Evolutionary conservation across 768 basidiomycete genomes (phyloP).

Genomic region (Leccinellum luteum): DNA sequence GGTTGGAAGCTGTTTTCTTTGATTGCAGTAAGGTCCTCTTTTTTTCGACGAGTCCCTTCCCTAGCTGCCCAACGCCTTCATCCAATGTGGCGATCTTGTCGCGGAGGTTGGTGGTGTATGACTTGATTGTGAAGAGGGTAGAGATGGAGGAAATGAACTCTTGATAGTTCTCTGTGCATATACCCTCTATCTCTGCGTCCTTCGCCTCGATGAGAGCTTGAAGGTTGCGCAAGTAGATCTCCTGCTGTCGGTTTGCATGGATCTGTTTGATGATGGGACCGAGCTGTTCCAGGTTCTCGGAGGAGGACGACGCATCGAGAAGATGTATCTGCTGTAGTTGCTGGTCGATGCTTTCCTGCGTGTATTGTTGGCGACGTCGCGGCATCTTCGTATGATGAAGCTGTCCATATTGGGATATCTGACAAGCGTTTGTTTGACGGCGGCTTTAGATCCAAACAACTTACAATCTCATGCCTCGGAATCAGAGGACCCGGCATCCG

Average conservation of each 20-base stretch:
- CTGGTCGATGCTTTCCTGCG: constrained; percentile 82
- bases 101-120: constrained; percentile 91
- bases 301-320: constrained; percentile 81
- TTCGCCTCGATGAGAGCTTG: constrained; percentile 90
- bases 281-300: constrained; percentile 93
- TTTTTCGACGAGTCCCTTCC: constrained; percentile 87
- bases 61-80: constrained; percentile 82
- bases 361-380: constrained; percentile 68
- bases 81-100: constrained; percentile 91
- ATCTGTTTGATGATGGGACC: constrained; percentile 95
- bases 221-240: constrained; percentile 81
- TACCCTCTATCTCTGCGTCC: constrained; percentile 93
- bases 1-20: constrained; percentile 88
- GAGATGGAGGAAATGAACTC: constrained; percentile 97
- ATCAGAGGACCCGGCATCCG: neutral
- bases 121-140: constrained; percentile 93
- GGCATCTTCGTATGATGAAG: constrained; percentile 49
- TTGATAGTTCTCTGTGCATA: constrained; percentile 95
- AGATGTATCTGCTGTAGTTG: constrained; percentile 91
- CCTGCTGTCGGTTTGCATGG: constrained; percentile 83
- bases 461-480: too few species aligned
- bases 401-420: constrained; percentile 11
- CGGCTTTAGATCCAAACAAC: constrained; percentile 37
- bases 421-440: constrained; percentile 36
- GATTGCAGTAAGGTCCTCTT: constrained; percentile 87